Evolutionary conservation across 2,329 filamentous ascomycete genomes (phyloP).

Genomic region (Xylariaceae sp.): DNA sequence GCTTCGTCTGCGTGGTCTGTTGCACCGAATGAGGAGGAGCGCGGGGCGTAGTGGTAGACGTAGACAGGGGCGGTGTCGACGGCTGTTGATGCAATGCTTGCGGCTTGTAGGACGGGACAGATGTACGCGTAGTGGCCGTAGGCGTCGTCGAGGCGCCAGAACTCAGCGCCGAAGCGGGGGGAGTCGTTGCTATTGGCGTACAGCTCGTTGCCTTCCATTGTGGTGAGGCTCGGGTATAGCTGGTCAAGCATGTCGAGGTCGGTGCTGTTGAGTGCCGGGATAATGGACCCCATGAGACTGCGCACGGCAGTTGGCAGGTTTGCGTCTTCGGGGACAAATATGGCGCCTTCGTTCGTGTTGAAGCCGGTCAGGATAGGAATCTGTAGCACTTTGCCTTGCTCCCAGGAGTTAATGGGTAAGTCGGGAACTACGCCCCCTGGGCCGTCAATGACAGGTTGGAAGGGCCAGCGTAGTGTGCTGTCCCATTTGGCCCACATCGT

Average conservation of each 20-base stretch:
- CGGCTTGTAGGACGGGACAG: slow-evolving; percentile 57
- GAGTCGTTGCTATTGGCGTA: slow-evolving; percentile 36
- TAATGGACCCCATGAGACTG: slow-evolving; percentile 55
- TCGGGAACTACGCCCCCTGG: slow-evolving; percentile 48
- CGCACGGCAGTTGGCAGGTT: slow-evolving; percentile 48
- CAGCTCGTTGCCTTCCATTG: slow-evolving; percentile 32
- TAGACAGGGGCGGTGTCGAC: slow-evolving; percentile 36
- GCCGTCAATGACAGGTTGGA: slow-evolving; percentile 64
- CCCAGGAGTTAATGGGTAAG: slow-evolving; percentile 56
- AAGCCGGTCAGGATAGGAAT: slow-evolving; percentile 65
- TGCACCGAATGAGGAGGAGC: slow-evolving; percentile 33
- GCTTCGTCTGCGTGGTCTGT: slow-evolving; percentile 47
- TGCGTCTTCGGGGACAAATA: slow-evolving; percentile 53
- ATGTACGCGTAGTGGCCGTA: slow-evolving; percentile 63
- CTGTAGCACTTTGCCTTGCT: slow-evolving; percentile 45
- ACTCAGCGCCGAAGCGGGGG: slow-evolving; percentile 46
- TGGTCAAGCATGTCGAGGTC: slow-evolving; percentile 52
- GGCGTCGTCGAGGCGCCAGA: slow-evolving; percentile 52
- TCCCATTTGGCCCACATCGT: slow-evolving; percentile 41
- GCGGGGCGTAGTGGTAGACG: slow-evolving; percentile 56
- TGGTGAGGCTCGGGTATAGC: slow-evolving; percentile 57
- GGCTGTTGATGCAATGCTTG: slow-evolving; percentile 38
- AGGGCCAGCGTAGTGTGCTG: slow-evolving; percentile 52
- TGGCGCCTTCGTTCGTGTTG: slow-evolving; percentile 63
- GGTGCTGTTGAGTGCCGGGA: slow-evolving; percentile 48